Percentiles rank a stretch among this genome's conserved stretches.
Conservation (phyloP, 805 yeast genomes). For the Candida khao-thaluensis region DNA sequence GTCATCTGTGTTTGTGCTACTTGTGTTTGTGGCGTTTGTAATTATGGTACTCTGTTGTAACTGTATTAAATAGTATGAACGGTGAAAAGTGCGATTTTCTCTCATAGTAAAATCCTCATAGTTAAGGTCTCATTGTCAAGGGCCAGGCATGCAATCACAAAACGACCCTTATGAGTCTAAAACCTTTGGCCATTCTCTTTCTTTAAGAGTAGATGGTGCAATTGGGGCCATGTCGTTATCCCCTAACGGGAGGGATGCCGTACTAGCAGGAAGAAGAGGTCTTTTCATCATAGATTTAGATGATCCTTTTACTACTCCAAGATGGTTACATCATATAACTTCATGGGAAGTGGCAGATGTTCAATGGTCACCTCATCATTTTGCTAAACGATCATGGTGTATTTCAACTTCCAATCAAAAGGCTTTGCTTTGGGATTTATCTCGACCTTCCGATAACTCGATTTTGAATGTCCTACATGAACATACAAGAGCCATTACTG, state of each 20-base stretch:
- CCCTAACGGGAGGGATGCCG: conserved; percentile 92
- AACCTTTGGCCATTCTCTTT: conserved; percentile 79
- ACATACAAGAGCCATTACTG: conserved; percentile 92
- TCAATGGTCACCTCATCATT: conserved; percentile 92
- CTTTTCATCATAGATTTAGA: conserved; percentile 87
- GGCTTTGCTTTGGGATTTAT: conserved; percentile 91
- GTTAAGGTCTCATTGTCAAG: too few relatives aligned
- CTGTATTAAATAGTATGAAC: not conserved
- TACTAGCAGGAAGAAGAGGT: conserved; percentile 80
- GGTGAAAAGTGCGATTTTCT: conserved; percentile 1
- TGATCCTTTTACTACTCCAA: conserved; percentile 92
- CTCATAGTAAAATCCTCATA: not conserved
- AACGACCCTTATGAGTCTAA: conserved; percentile 38
- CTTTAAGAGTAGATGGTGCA: conserved; percentile 85
- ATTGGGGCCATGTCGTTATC: conserved; percentile 87
- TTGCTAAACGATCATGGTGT: conserved; percentile 82
- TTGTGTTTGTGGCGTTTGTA: not conserved
- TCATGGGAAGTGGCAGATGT: conserved; percentile 99
- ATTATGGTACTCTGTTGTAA: not conserved
- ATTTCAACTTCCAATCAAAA: conserved; percentile 93
- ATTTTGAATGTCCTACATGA: conserved; percentile 85
- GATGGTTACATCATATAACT: conserved; percentile 89
- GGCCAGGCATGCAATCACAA: conserved; percentile 5
- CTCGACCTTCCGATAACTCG: conserved; percentile 66
- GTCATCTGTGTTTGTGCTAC: conserved; percentile 11